Percentiles rank a stretch among this genome's conserved stretches.
phyloP scores from a whole-genome alignment of 2,329 filamentous ascomycete species.

The Colletotrichum ledebouriae region DNA sequence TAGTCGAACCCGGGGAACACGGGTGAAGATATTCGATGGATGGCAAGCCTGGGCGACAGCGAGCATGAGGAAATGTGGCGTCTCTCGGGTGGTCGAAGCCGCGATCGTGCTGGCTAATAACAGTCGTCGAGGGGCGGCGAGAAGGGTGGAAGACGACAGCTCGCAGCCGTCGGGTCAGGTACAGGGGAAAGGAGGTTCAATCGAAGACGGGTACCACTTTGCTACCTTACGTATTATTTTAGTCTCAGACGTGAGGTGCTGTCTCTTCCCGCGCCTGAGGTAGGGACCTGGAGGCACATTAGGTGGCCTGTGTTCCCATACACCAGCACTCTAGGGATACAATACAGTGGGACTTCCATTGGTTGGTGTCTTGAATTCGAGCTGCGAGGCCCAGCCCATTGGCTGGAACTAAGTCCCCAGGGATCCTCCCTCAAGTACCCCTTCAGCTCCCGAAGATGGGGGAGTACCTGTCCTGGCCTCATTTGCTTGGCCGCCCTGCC shows the following conservation, averaged over 20 bases:
- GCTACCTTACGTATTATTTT: conserved; percentile 22
- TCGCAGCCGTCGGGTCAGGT: conserved; percentile 7
- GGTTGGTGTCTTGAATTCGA: conserved; percentile 1
- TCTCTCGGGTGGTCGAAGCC: conserved; percentile 2
- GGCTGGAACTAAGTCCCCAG: not conserved
- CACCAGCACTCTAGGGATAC: conserved; percentile 2
- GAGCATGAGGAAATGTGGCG: not conserved
- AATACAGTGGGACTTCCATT: not conserved
- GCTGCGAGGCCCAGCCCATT: conserved; percentile 5
- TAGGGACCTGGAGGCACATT: not conserved
- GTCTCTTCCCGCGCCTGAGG: not conserved
- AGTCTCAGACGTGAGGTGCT: conserved; percentile 15
- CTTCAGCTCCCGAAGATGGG: not conserved
- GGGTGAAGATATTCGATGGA: not conserved
- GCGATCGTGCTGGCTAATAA: conserved; percentile 11
- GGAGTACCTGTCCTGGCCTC: not conserved
- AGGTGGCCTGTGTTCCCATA: conserved; percentile 4
- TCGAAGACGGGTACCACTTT: not conserved
- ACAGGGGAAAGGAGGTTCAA: conserved; percentile 17
- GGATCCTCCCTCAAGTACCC: conserved; percentile 5
- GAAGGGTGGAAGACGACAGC: not conserved
- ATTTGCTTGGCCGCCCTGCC: not conserved
- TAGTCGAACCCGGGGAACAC: not conserved
- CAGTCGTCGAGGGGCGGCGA: conserved; percentile 7
- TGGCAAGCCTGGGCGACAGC: not conserved